Evolutionary conservation across 2,329 filamentous ascomycete species (phyloP).

Genomic region (Talaromyces sp.): DNA sequence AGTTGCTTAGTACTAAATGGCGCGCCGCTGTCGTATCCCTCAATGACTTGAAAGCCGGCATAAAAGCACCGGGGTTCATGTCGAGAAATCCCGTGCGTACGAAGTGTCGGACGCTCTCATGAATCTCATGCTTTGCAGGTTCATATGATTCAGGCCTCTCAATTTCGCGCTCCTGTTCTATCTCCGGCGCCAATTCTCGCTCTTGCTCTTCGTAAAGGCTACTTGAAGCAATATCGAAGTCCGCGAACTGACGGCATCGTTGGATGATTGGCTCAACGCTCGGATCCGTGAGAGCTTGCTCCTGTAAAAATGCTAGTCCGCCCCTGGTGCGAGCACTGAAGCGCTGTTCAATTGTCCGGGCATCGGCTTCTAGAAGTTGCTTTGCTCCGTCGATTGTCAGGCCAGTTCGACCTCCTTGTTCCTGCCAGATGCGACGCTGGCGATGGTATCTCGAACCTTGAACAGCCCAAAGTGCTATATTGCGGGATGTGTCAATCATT

Average conservation of each 20-base stretch:
- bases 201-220: slow-evolving; percentile 62
- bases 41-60: neutral
- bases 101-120: neutral
- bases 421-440: slow-evolving; percentile 25
- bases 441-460: slow-evolving; percentile 52
- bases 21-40: neutral
- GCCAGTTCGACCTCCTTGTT: neutral
- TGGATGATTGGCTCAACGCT: neutral
- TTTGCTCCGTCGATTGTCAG: slow-evolving; percentile 4
- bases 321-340: neutral
- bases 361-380: slow-evolving; percentile 10
- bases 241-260: slow-evolving; percentile 27
- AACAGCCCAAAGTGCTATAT: slow-evolving; percentile 55
- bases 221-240: slow-evolving; percentile 32
- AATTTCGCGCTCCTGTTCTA: slow-evolving; percentile 56
- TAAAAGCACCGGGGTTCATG: neutral
- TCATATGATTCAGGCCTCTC: slow-evolving; percentile 39
- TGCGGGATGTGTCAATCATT: slow-evolving; percentile 44
- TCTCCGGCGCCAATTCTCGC: slow-evolving; percentile 51
- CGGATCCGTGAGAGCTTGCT: neutral
- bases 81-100: neutral
- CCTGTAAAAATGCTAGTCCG: neutral
- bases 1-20: neutral
- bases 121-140: neutral
- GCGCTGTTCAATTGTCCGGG: slow-evolving; percentile 2